phyloP scores from a whole-genome alignment of 805 yeast species.

The Kregervanrija pseudodelftensis region DNA sequence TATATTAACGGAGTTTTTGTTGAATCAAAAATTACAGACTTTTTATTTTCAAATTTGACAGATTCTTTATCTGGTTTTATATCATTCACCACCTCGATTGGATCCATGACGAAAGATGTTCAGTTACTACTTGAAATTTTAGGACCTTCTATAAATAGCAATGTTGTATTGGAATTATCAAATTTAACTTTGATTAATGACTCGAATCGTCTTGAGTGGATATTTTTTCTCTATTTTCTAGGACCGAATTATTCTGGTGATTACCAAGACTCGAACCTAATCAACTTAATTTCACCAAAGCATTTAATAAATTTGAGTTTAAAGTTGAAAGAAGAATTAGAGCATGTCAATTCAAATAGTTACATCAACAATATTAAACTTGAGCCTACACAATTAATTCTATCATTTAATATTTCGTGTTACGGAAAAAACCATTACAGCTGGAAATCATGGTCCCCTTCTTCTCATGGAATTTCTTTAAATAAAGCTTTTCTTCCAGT shows the following conservation, averaged over 20 bases:
- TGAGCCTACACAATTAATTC: too few species aligned
- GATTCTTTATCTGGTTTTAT: too few species aligned
- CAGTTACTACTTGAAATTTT: slow-evolving; percentile 4
- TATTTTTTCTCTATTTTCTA: slow-evolving; percentile 36
- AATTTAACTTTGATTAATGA: slow-evolving; percentile 35
- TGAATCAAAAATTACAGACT: slow-evolving; percentile 18
- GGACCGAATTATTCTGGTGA: slow-evolving; percentile 45
- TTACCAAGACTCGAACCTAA: slow-evolving; percentile 32
- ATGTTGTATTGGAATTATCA: slow-evolving; percentile 16
- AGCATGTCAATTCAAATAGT: too few species aligned
- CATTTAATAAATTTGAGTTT: too few species aligned
- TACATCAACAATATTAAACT: too few species aligned
- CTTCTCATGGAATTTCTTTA: too few species aligned
- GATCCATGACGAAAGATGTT: not conserved
- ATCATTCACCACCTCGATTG: too few species aligned
- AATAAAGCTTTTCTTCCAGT: not conserved
- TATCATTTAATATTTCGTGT: too few species aligned
- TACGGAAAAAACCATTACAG: too few species aligned
- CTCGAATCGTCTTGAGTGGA: slow-evolving; percentile 43
- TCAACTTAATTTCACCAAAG: slow-evolving; percentile 23
- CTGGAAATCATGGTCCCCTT: too few species aligned
- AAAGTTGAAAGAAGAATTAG: too few species aligned
- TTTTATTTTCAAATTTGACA: slow-evolving; percentile 6
- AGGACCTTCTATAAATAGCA: slow-evolving; percentile 23
- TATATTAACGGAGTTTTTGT: slow-evolving; percentile 44